Base-by-base conservation (phyloP, 2,329 filamentous ascomycete genomes). In the Calonectria hongkongensis region DNA sequence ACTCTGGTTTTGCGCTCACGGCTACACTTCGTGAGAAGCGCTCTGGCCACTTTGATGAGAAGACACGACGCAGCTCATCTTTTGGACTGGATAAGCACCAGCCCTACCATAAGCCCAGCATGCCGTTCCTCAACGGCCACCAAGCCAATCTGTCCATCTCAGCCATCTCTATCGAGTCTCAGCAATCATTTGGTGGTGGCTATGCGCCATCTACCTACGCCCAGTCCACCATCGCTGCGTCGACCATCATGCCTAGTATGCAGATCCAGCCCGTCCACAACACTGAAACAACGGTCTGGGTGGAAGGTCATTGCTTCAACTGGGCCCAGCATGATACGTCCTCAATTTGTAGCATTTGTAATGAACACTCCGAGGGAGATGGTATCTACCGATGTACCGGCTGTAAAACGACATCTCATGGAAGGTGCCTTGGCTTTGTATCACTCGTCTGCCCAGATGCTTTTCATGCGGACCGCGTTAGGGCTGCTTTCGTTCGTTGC, bases 1-100 rank as follows among this genome's bases (percentile, higher is more conserved):
- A 99, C 81, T 98, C 96, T 5, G 96, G 95, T 2, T 97, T 97
- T 83, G 94, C 95, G 43, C 87, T 98, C 69, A 93, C 96, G 74
- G 92, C 94, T 21, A 98, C 95, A 5, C 87, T 99, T 70, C 92
- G 95, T 39, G 97, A 98, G 85, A 99, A 98, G 87, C 92, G 96
- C 65, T 98, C 97, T 3, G 96, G 94, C 1, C 95, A 98, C 82
- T 98, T 98, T 78, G 83, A 83, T n/a, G 91, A 93, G 74, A 86
- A 89, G 76, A 94, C 94, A n/a, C 91, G 96, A 72, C 92, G 96
- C 76, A 98, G 96, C 86, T 98, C 96, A n/a, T 98, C 96, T 1
- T 97, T 98, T 84, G 94, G 93, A 36, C 88, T 96, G 81, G 94
- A 95, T 77, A 92, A 92, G 82, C 89, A 92, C 76, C 89, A 89